Percentiles rank a stretch among this genome's conserved stretches.
Conservation (phyloP, 768 basidiomycete genomes). For the Paxillus involutus region DNA sequence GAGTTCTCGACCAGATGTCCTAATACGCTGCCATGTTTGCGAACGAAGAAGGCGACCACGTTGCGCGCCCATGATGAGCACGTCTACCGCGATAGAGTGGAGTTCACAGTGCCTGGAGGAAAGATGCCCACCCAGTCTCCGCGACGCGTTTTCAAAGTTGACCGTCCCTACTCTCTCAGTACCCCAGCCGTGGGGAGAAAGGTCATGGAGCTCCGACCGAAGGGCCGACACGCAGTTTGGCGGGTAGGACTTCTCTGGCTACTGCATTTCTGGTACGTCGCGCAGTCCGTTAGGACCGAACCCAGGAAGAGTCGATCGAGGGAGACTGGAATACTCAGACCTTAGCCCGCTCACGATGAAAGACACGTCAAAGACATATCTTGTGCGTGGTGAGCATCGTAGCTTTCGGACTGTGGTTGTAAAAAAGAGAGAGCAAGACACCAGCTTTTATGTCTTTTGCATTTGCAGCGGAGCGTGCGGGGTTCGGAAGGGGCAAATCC, state of each 20-base stretch:
- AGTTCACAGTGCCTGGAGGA: not conserved
- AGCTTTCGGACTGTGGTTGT: slow-evolving; percentile 47
- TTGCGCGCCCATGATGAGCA: too few relatives aligned
- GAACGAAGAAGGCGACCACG: not conserved
- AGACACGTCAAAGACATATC: slow-evolving; percentile 22
- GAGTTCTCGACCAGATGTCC: too few relatives aligned
- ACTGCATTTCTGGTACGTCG: slow-evolving; percentile 35
- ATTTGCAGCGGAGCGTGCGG: too few relatives aligned
- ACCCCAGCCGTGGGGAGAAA: not conserved
- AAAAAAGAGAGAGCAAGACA: not conserved
- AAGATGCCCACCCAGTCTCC: not conserved
- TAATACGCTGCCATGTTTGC: too few relatives aligned
- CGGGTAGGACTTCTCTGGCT: too few relatives aligned
- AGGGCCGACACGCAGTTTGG: too few relatives aligned
- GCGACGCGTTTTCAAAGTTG: too few relatives aligned
- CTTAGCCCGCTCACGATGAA: slow-evolving; percentile 69
- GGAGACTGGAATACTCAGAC: slow-evolving; percentile 44
- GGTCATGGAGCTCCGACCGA: too few relatives aligned
- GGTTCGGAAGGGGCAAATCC: too few relatives aligned
- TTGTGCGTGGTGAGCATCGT: slow-evolving; percentile 63
- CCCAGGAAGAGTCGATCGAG: slow-evolving; percentile 48
- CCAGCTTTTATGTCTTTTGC: too few relatives aligned
- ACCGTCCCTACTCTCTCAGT: not conserved
- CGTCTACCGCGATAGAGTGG: not conserved
- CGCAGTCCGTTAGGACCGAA: slow-evolving; percentile 51